phyloP scores from a whole-genome alignment of 106 monocot species.

The Triglochin maritima region DNA sequence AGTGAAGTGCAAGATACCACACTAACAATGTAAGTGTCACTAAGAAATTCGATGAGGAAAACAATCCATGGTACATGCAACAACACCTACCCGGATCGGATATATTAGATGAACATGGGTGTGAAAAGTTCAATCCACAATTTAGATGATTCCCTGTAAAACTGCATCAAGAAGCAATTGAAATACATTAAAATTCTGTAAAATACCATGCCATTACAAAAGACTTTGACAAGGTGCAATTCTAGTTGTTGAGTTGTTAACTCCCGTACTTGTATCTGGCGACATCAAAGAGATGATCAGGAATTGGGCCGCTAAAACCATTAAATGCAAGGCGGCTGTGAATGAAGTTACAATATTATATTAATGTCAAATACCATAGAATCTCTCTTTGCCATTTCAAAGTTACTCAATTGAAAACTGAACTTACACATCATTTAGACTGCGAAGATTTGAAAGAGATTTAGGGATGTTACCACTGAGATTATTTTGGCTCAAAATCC shows the following conservation, averaged over 20 bases:
- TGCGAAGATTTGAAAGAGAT: conserved; percentile 52
- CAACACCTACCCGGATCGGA: conserved; percentile 31
- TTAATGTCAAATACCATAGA: background rate
- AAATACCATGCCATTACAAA: background rate
- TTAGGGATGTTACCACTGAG: conserved; percentile 70
- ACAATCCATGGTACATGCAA: background rate
- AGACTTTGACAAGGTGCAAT: background rate
- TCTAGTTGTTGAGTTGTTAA: background rate
- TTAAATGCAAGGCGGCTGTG: conserved; percentile 60
- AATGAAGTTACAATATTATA: conserved; percentile 1
- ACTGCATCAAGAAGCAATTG: conserved; percentile 19
- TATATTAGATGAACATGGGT: conserved; percentile 40
- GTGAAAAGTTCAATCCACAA: conserved; percentile 36
- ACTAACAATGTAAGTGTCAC: no score
- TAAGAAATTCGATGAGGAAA: no score
- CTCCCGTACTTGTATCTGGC: conserved; percentile 54
- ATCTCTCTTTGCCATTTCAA: background rate
- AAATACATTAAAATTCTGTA: background rate
- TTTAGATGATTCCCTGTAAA: conserved; percentile 81
- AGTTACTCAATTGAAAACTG: background rate
- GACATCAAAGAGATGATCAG: conserved; percentile 45
- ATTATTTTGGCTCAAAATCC: conserved; percentile 72
- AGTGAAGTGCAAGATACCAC: background rate
- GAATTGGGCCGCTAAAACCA: conserved; percentile 62
- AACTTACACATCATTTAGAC: conserved; percentile 62